Evolutionary conservation across 306 rosid genomes (phyloP).

Genomic region (Pyrus bretschneideri): DNA sequence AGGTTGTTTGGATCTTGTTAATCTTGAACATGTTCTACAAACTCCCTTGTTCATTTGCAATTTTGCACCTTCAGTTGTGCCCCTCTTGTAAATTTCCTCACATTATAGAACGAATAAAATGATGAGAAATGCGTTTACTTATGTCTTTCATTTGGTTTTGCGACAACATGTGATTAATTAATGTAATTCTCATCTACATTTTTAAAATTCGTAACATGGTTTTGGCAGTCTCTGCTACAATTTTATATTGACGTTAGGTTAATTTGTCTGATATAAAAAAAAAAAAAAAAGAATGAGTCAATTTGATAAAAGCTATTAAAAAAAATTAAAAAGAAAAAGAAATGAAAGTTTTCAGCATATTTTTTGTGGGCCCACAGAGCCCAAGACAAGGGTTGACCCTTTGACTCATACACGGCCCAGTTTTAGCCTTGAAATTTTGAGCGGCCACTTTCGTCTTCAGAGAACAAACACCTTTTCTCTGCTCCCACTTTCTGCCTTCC

Average conservation of each 20-base stretch:
- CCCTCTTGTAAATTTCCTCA: background rate
- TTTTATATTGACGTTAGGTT: too few species aligned
- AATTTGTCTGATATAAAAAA: too few species aligned
- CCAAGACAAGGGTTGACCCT: background rate
- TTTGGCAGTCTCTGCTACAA: too few species aligned
- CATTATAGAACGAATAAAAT: background rate
- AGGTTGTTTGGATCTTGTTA: background rate
- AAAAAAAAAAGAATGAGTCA: too few species aligned
- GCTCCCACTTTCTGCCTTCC: background rate
- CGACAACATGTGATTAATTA: rapidly evolving
- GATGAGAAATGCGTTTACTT: background rate
- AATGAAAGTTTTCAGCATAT: too few species aligned
- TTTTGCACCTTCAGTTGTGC: background rate
- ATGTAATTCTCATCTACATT: background rate
- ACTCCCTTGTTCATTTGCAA: background rate
- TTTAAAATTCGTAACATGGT: too few species aligned
- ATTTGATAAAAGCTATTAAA: too few species aligned
- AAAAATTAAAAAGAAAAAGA: too few species aligned
- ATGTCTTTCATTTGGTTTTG: too few species aligned
- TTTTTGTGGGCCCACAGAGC: background rate
- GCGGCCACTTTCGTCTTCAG: background rate
- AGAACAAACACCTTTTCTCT: background rate
- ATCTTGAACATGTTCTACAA: background rate
- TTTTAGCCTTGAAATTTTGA: background rate
- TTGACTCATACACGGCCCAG: constrained; percentile 1